phyloP scores from a whole-genome alignment of 2,329 filamentous ascomycete species.

The Zelopaecilomyces penicillatus region DNA sequence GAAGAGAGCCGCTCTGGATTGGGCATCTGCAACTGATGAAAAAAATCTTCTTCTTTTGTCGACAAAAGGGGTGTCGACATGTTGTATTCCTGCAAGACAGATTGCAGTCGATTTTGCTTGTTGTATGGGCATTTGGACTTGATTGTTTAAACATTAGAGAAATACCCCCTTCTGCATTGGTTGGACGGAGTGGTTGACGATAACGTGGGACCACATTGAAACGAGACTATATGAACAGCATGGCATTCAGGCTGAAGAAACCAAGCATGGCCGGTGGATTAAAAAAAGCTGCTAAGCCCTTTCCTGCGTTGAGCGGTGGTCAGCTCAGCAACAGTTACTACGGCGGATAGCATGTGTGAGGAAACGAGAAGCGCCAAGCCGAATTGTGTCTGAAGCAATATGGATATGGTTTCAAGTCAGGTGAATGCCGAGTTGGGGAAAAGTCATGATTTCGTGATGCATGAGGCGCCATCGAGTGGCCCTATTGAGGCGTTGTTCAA shows the following conservation, averaged over 20 bases:
- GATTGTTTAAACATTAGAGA: conserved; percentile 4
- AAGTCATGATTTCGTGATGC: conserved; percentile 6
- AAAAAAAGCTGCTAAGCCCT: too few relatives aligned
- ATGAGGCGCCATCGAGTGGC: conserved; percentile 9
- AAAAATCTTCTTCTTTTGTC: conserved; percentile 3
- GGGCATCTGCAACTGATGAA: not conserved
- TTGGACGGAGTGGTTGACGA: conserved; percentile 6
- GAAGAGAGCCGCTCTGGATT: not conserved
- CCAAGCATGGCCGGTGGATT: not conserved
- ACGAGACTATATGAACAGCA: conserved; percentile 7
- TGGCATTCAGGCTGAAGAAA: conserved; percentile 2
- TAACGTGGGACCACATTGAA: conserved; percentile 3
- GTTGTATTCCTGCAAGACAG: not conserved
- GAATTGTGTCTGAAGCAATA: too few relatives aligned
- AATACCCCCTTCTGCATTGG: conserved; percentile 2
- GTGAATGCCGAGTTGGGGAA: not conserved
- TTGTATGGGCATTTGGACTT: conserved; percentile 8
- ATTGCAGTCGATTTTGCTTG: conserved; percentile 3
- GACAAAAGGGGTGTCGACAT: not conserved
- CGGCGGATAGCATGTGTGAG: too few relatives aligned
- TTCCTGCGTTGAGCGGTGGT: too few relatives aligned
- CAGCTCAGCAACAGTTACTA: too few relatives aligned
- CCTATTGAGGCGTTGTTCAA: conserved; percentile 11
- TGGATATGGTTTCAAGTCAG: too few relatives aligned
- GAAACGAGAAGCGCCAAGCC: too few relatives aligned